A percentile compares a stretch with the other conserved stretches of the same genome.
These are phyloP conservation scores for Dryas alaskensis DNA, from an alignment of 306 rosid species.

Conservation along the genomic window DNA sequence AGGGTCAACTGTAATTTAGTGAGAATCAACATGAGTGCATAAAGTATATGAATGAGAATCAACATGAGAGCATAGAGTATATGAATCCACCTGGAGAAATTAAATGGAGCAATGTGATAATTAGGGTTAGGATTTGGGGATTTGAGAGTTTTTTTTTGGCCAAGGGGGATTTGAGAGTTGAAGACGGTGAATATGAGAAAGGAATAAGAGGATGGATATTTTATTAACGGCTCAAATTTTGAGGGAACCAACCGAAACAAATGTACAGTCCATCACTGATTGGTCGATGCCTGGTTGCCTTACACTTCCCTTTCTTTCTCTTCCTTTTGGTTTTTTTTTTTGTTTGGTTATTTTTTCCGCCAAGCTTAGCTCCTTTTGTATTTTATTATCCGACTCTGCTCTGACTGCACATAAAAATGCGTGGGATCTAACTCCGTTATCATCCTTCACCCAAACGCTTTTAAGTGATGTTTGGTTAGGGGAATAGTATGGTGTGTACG, in stretches of 20 bases:
- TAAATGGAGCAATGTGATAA: background rate
- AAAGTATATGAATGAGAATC: background rate
- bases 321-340: background rate
- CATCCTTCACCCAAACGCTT: no score
- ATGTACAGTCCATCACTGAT: background rate
- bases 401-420: no score
- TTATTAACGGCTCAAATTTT: background rate
- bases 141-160: background rate
- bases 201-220: background rate
- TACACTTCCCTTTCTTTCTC: background rate
- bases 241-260: background rate
- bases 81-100: background rate
- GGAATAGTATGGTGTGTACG: no score
- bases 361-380: no score
- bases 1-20: background rate
- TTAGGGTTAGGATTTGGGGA: conserved; percentile 18
- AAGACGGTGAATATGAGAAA: no score
- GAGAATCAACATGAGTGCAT: background rate
- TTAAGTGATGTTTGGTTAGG: no score
- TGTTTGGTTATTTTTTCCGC: no score
- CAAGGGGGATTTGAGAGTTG: background rate
- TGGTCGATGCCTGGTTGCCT: background rate
- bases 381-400: no score
- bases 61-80: background rate
- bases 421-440: no score